Base-by-base conservation (phyloP, 169 alveolate genomes). In the Prorocentrum cordatum region DNA sequence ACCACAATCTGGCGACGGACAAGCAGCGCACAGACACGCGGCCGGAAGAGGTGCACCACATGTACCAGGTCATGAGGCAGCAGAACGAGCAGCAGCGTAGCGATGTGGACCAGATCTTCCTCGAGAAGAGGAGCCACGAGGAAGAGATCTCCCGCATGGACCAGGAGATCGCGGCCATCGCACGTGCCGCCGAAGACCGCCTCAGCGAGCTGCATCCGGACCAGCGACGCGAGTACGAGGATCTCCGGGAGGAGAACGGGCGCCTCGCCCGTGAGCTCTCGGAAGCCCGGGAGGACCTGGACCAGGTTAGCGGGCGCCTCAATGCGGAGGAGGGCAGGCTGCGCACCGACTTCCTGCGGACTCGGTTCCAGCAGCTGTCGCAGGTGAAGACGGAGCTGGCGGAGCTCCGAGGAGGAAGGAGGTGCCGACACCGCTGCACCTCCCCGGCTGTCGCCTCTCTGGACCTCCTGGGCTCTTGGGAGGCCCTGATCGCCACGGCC, bases 1-100 rank as follows among this genome's bases (percentile, higher is more conserved):
- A 96, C 85, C 95, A 94, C 93, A 96, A 96, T 92, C 83, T 96
- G 84, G 96, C 98, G 66, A 93, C 95, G 22, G 98, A 96, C 94
- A 96, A 96, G 91, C 93, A 92, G 77, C 93, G 97, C 92, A 90
- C 95, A 10, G 95, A 92, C 62, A 94, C 96, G 45, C 93, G 95
- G 47, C 96, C 96, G n/a, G 98, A 96, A 68, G 98, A 96, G 82
- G 95, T 96, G 32, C 91, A 89, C 59, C 95, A 94, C 39, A 95
- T 94, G 83, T 95, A 85, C 93, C 93, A 94, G 75, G 93, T 94
- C 75, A 93, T 95, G 83, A 95, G 92, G 92, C 79, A 33, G 2
- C 93, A 95, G 83, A 96, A 96, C 66, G 96, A 95, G 33, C 94
- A 94, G 91, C 92, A 94, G 85, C 93, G 96, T 68, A 90, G 91